Evolutionary conservation across 2,329 filamentous ascomycete genomes (phyloP).

Genomic region (Aspergillus ruber): DNA sequence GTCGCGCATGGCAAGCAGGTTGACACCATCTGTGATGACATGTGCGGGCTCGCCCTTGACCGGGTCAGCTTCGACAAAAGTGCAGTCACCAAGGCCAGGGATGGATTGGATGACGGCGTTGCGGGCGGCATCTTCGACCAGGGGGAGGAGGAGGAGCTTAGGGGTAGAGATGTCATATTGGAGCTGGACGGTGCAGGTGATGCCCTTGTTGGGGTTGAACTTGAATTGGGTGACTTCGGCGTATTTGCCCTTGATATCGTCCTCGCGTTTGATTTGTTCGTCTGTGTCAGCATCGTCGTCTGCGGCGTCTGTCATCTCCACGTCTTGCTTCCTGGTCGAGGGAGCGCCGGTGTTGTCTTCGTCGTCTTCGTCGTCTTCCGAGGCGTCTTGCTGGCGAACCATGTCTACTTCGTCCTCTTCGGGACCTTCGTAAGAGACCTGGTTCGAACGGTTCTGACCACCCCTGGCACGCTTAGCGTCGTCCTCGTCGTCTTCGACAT

Average conservation of each 20-base stretch:
- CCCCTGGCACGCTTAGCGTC: constrained; percentile 58
- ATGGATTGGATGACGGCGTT: constrained; percentile 84
- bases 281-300: constrained; percentile 39
- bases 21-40: constrained; percentile 77
- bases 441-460: constrained; percentile 65
- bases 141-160: constrained; percentile 86
- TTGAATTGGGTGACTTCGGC: constrained; percentile 67
- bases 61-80: constrained; percentile 56
- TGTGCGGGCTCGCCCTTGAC: constrained; percentile 44
- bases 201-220: constrained; percentile 68
- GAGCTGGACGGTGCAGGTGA: constrained; percentile 73
- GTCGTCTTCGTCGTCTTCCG: constrained; percentile 49
- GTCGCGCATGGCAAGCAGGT: constrained; percentile 83
- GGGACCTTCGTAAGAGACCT: constrained; percentile 82
- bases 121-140: constrained; percentile 75
- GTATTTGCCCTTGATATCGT: constrained; percentile 58
- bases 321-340: constrained; percentile 28
- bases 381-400: constrained; percentile 57
- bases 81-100: constrained; percentile 65
- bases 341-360: constrained; percentile 37
- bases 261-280: constrained; percentile 50
- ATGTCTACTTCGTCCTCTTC: constrained; percentile 85
- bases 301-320: constrained; percentile 27
- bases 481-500: constrained; percentile 72
- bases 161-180: constrained; percentile 73